phyloP scores from a whole-genome alignment of 2,329 filamentous ascomycete species.

The Colletotrichum eleusines region DNA sequence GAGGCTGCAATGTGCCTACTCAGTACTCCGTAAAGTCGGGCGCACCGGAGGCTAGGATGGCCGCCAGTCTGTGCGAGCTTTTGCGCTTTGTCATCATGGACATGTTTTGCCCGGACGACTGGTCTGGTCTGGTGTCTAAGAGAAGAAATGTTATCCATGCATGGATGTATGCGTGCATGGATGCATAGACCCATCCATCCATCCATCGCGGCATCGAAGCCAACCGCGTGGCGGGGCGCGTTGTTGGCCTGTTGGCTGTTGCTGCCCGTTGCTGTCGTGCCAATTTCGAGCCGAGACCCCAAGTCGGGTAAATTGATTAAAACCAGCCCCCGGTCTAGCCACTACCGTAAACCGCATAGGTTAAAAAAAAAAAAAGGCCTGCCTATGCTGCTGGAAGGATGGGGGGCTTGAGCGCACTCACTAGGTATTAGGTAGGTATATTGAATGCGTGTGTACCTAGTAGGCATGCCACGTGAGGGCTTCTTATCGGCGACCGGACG shows the following conservation, averaged over 20 bases:
- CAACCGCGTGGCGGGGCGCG: conserved; percentile 18
- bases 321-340: conserved; percentile 6
- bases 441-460: rapidly evolving
- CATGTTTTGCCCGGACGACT: conserved; percentile 6
- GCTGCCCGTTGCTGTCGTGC: conserved; percentile 15
- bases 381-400: conserved; percentile 16
- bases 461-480: rapidly evolving
- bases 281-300: conserved; percentile 25
- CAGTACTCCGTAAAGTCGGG: too few species aligned
- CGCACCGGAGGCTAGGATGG: conserved; percentile 12
- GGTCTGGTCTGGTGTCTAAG: conserved; percentile 5
- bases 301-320: conserved; percentile 36
- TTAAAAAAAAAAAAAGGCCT: too few species aligned
- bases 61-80: conserved; percentile 1
- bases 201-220: conserved; percentile 4
- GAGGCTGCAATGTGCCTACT: too few species aligned
- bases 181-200: too few species aligned
- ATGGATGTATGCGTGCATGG: too few species aligned
- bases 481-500: conserved; percentile 28
- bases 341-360: too few species aligned
- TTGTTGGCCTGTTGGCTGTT: conserved; percentile 9
- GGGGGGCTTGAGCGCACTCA: background rate
- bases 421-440: too few species aligned
- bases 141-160: background rate
- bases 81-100: background rate